These are phyloP conservation scores for Pyrenochaeta sp. DNA, from an alignment of 2,329 filamentous ascomycete species.

Conservation along the genomic window DNA sequence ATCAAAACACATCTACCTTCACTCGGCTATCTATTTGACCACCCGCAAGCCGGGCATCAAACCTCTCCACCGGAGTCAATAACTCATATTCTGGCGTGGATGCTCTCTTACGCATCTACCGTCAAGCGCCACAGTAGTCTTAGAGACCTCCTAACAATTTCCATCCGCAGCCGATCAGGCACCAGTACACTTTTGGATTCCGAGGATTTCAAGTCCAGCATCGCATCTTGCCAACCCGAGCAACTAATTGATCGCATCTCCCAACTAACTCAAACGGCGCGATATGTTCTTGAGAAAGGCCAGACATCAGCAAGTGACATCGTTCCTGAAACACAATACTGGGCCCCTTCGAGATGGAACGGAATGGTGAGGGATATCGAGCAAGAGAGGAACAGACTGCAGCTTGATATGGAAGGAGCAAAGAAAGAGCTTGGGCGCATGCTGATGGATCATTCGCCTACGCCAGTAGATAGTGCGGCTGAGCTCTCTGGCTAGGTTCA, in stretches of 20 bases:
- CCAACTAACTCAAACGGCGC: slow-evolving; percentile 1
- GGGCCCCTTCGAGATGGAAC: slow-evolving; percentile 3
- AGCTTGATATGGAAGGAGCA: slow-evolving; percentile 3
- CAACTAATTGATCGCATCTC: slow-evolving; percentile 2
- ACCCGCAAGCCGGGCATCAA: background rate
- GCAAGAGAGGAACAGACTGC: background rate
- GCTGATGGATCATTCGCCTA: background rate
- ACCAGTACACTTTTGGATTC: background rate
- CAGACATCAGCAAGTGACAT: background rate
- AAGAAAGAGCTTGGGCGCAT: slow-evolving; percentile 3
- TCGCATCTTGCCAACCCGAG: background rate
- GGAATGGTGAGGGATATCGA: background rate
- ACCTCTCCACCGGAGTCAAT: background rate
- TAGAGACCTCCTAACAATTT: background rate
- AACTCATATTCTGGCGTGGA: background rate
- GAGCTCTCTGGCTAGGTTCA: background rate
- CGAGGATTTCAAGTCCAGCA: background rate
- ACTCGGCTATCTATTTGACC: background rate
- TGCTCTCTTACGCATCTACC: background rate
- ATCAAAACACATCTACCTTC: background rate
- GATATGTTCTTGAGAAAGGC: background rate
- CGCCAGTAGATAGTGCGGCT: background rate
- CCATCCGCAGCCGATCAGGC: background rate
- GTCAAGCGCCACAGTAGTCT: background rate
- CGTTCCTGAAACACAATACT: background rate